A percentile compares a stretch with the other conserved stretches of the same genome.
phyloP scores from a whole-genome alignment of 2,329 filamentous ascomycete species.

The Furcasterigmium sp. region DNA sequence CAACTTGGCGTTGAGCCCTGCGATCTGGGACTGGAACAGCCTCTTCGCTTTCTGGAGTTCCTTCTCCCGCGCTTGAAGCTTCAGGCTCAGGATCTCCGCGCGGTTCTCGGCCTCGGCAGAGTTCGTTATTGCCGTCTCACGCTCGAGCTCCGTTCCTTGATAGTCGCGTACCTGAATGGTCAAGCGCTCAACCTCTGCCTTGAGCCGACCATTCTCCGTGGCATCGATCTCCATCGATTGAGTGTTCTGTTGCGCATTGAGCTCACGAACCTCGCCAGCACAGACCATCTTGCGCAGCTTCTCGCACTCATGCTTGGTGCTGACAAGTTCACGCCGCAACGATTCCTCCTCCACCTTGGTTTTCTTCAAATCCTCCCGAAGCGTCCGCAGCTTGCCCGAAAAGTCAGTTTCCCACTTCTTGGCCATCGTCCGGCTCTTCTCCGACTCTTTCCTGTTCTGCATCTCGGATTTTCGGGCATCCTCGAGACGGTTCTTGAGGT shows the following conservation, averaged over 20 bases:
- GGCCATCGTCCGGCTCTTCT: constrained; percentile 65
- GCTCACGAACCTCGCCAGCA: constrained; percentile 63
- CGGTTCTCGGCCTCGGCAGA: constrained; percentile 54
- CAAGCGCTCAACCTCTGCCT: constrained; percentile 53
- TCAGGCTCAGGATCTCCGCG: constrained; percentile 53
- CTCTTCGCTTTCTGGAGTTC: constrained; percentile 38
- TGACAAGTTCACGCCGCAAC: constrained; percentile 53
- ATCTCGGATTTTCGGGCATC: constrained; percentile 67
- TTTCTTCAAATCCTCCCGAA: constrained; percentile 66
- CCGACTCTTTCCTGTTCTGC: constrained; percentile 66
- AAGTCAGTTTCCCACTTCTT: constrained; percentile 76
- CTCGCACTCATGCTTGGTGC: constrained; percentile 54
- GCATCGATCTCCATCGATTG: constrained; percentile 57
- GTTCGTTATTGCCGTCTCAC: constrained; percentile 50
- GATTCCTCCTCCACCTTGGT: constrained; percentile 53
- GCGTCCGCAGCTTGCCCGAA: constrained; percentile 56
- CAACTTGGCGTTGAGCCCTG: constrained; percentile 39
- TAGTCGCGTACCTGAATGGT: constrained; percentile 57
- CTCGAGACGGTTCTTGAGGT: constrained; percentile 65
- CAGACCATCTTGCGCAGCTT: constrained; percentile 62
- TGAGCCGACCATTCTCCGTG: constrained; percentile 55
- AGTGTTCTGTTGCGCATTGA: constrained; percentile 58
- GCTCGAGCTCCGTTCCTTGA: constrained; percentile 58
- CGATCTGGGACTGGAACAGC: constrained; percentile 43
- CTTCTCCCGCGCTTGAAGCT: constrained; percentile 45